Evolutionary conservation across 345 rosid species (phyloP), one percentile per base, ranked within the genome.

Genomic region (Carallia brachiata): DNA sequence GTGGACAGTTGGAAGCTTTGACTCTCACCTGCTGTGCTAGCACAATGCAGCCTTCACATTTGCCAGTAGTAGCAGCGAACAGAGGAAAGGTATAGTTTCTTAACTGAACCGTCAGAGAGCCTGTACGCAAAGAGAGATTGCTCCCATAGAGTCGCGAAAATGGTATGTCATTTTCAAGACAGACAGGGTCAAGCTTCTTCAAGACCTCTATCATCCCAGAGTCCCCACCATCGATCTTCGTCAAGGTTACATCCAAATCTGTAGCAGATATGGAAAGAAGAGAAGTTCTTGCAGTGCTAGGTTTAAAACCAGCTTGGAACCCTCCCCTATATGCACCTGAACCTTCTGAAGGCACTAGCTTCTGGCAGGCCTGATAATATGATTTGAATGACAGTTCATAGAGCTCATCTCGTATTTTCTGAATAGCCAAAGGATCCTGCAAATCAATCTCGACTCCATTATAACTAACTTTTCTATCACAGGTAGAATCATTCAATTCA

Each of bases 131-230:
- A 74, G 68, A 52, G 73, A 89, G 75, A 70, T 88, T 92, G 71
- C 97, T 81, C 52, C 99, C 99, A 84, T 90, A 92, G 44, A 90
- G 87, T 73, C 98, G 88, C 36, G 97, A 86, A 87, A 95, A 92
- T 19, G 99, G 99, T 78, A 95, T 88, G 69, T 86, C 76, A 23
- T 78, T 78, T 82, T 87, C 90, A 63, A 63, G 72, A 78, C 87
- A 82, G 23, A 95, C 79, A 73, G 92, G 97, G 87, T 95, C 99
- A 73, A 92, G 90, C 82, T 82, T 86, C 85, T 80, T 84, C 65
- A 92, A 56, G 62, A 92, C 79, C 77, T 90, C 93, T 70, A 95
- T 75, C 97, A 92, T 86, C 76, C 97, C 98, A 69, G 80, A 81
- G 62, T 92, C 94, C 71, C 98, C 98, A 74, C 97, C 96, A 78